Evolutionary conservation across 495 filamentous ascomycete species (phyloP).

Genomic region (Penicillium diatomitis): DNA sequence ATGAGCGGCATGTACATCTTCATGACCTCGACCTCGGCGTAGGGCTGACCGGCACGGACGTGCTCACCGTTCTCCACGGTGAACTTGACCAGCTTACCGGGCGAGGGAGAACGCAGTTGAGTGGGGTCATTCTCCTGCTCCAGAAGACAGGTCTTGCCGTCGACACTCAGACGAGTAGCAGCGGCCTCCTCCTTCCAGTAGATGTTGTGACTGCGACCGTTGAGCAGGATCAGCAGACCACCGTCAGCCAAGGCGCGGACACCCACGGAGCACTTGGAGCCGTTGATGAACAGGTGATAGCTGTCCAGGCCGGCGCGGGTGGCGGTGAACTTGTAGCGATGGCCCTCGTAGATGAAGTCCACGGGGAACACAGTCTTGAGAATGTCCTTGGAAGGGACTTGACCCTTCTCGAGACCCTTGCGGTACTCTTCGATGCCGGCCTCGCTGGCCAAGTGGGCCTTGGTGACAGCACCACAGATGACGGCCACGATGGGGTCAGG

Average conservation of each 20-base stretch:
- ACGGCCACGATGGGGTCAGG: slow-evolving; percentile 87
- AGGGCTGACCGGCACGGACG: slow-evolving; percentile 85
- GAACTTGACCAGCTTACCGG: slow-evolving; percentile 98
- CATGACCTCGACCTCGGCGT: slow-evolving; percentile 99
- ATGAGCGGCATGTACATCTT: slow-evolving; percentile 99
- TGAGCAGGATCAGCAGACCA: slow-evolving; percentile 83
- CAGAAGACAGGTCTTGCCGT: slow-evolving; percentile 93
- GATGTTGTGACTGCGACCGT: slow-evolving; percentile 89
- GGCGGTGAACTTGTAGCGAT: slow-evolving; percentile 96
- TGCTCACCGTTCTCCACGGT: slow-evolving; percentile 95
- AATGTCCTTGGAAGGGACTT: slow-evolving; percentile 91
- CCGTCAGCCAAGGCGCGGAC: slow-evolving; percentile 89
- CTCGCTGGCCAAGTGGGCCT: slow-evolving; percentile 90
- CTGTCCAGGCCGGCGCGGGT: slow-evolving; percentile 87
- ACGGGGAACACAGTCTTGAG: slow-evolving; percentile 96
- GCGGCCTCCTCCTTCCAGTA: slow-evolving; percentile 99
- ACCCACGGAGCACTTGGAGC: slow-evolving; percentile 90
- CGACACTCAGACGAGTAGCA: slow-evolving; percentile 89
- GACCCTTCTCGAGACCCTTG: slow-evolving; percentile 87
- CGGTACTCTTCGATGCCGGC: slow-evolving; percentile 78
- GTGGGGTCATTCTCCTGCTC: slow-evolving; percentile 99
- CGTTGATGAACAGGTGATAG: slow-evolving; percentile 98
- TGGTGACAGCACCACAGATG: slow-evolving; percentile 88
- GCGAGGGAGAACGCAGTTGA: slow-evolving; percentile 87
- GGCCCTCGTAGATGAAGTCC: slow-evolving; percentile 97